These are phyloP conservation scores for Cyathus striatus DNA, from an alignment of 768 basidiomycete species.

Conservation along the genomic window DNA sequence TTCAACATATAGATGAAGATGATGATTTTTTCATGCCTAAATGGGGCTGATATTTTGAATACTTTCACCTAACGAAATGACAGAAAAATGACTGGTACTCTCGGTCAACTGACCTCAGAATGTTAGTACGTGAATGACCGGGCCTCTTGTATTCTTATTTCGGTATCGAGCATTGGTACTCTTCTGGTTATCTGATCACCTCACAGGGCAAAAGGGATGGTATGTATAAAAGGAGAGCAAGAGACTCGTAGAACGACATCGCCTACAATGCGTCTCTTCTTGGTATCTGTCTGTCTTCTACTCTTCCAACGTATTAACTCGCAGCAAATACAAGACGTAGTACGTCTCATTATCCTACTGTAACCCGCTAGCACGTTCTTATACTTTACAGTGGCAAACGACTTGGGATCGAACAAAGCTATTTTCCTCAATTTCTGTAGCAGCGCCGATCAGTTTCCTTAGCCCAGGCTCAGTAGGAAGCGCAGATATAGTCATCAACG, in stretches of 20 bases:
- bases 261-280: neutral
- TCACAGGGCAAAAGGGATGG: neutral
- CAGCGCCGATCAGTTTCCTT: constrained; percentile 51
- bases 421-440: constrained; percentile 41
- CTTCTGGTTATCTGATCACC: no score
- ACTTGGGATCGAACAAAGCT: constrained; percentile 47
- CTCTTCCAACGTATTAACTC: neutral
- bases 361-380: neutral
- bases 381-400: constrained; percentile 48
- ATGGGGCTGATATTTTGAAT: no score
- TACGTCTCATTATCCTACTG: neutral
- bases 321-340: neutral
- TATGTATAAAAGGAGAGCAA: neutral
- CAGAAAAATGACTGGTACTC: no score
- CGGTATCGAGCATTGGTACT: no score
- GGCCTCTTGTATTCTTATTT: no score
- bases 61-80: no score
- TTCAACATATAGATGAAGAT: no score
- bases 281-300: neutral
- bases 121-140: no score
- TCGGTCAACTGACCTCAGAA: no score
- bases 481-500: constrained; percentile 61
- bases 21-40: no score
- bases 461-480: constrained; percentile 48
- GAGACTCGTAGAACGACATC: neutral